Base-by-base conservation (phyloP, 75 land plant genomes). In the Pinus taeda region DNA sequence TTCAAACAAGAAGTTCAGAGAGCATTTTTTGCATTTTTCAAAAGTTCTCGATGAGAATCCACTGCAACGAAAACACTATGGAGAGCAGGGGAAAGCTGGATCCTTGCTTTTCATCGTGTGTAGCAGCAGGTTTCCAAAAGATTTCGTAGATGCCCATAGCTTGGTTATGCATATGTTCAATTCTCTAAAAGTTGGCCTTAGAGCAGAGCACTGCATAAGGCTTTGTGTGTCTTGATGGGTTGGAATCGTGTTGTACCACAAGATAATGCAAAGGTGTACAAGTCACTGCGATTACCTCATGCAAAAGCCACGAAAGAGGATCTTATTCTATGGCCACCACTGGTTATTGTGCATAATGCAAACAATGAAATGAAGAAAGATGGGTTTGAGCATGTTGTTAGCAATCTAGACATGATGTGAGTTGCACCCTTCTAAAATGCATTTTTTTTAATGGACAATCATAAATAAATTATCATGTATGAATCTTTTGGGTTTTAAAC, bases 271-370 rank as follows among this genome's bases (percentile, higher is more conserved):
- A 92, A 84, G 64, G 73, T 75, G n/a, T 92, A 92, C 80, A 86
- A 84, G 72, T 78, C 71, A 21, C 73, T 89, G 37, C 57, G 90
- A 81, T 76, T 83, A 75, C 79, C 81, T 61, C 85, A 89, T 59
- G 90, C 88, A 78, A 72, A 70, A 78, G 76, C 82, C 29, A 89
- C 84, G 75, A 88, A 79, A 78, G 94, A 87, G 49, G 92, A 92
- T 82, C 76, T 89, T 62, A 88, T 92, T 59, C 74, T 92, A 66
- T 92, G 94, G 94, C 94, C 94, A 2, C 94, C 94, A 22, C 3
- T 75, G 21, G 91, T 92, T 33, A 85, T 92, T n/a, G 82, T 92
- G 76, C 90, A 89, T 73, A 89, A 89, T 81, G 88, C 94, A 67
- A 57, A 53, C 56, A 79, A 80, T 36, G 94, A 92, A 77, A 87